Base-by-base conservation (phyloP, 1,139 yeast species). In the Hansenula sp. region DNA sequence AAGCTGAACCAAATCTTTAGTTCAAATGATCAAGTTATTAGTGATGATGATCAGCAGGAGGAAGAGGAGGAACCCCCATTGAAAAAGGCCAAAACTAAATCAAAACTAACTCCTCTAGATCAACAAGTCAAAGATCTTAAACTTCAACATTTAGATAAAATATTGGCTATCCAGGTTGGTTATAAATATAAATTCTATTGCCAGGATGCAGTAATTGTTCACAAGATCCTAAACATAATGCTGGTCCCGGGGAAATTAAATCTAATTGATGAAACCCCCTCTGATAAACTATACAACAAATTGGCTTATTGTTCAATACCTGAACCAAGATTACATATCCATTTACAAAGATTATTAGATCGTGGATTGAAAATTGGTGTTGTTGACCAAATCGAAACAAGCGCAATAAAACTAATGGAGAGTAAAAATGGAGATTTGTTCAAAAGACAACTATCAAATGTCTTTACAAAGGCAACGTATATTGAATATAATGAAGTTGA, bases 231-330 rank as follows among this genome's bases (percentile, higher is more conserved):
- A 33, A 83, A 85, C 49, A 84, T 87, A 42, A 83, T 83, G 80
- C 68, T 84, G 25, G 73, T 88, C 1, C 84, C 86, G 0, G 91
- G 94, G 0, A 77, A 79, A 53, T 56, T 76, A 33, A 67, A 76
- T 5, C 25, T 57, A 8, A 54, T 78, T 9, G 78, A 79, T 43
- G 76, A 71, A 18, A 65, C 71, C 1, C 64, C 70, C 0, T 58
- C 65, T 5, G 81, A 79, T 37, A 52, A 58, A 5, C 55, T 65
- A 27, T 76, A 76, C 54, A 78, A 77, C 43, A 74, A 80, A 41
- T 84, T 88, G 57, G 90, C 96, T 0, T 85, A 88, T 54, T 85
- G 96, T 49, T 83, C 94, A 8, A 84, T 93, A 38, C 98, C 97
- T 0, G 87, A 84, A 44, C 78, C 72, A 32, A 68, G 93, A 47